Evolutionary conservation across 2,329 filamentous ascomycete genomes (phyloP).

Genomic region (Aulographum hederae): DNA sequence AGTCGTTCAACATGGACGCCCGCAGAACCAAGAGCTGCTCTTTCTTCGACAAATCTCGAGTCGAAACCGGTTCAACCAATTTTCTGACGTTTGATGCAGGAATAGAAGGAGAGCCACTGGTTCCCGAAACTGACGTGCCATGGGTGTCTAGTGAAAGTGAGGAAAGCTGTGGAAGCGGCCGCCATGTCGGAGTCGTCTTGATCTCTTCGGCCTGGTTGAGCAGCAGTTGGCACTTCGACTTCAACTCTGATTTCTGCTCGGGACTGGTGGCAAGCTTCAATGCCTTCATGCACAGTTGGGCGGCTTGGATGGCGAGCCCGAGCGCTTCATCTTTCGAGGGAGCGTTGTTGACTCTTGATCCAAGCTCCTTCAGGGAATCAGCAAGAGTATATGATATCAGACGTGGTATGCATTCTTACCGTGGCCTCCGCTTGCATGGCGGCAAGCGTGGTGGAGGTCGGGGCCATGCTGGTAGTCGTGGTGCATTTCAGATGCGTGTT

Average conservation of each 20-base stretch:
- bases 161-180: too few species aligned
- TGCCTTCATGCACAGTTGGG: slow-evolving; percentile 68
- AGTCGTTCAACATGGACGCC: slow-evolving; percentile 65
- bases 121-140: background rate
- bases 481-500: too few species aligned
- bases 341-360: background rate
- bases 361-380: too few species aligned
- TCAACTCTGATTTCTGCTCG: slow-evolving; percentile 48
- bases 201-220: slow-evolving; percentile 58
- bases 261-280: slow-evolving; percentile 40
- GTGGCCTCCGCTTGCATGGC: too few species aligned
- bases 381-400: too few species aligned
- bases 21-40: slow-evolving; percentile 64
- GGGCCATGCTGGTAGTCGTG: too few species aligned
- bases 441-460: too few species aligned
- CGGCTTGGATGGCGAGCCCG: slow-evolving; percentile 55
- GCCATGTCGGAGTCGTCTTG: slow-evolving; percentile 29
- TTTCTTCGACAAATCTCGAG: slow-evolving; percentile 42
- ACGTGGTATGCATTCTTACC: too few species aligned
- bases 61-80: slow-evolving; percentile 30
- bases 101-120: background rate
- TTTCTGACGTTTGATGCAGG: slow-evolving; percentile 4
- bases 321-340: slow-evolving; percentile 47
- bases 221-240: slow-evolving; percentile 49
- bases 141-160: too few species aligned